A percentile compares a stretch with the other conserved stretches of the same genome.
These are phyloP conservation scores for Populus tremula DNA, from an alignment of 345 rosid genomes.

Conservation along the genomic window DNA sequence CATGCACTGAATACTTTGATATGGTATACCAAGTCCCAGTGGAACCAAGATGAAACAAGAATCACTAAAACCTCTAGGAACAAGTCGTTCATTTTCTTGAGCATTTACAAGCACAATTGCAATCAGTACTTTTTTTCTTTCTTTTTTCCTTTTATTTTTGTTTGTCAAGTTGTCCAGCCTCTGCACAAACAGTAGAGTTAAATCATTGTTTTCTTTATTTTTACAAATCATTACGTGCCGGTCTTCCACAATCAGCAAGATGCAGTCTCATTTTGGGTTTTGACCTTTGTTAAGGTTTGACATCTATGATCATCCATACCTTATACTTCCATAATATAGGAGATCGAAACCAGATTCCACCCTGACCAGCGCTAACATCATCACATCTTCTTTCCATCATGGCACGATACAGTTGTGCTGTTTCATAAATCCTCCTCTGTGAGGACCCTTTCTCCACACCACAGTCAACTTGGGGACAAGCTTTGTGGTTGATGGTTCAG, in stretches of 20 bases:
- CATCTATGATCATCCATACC: not conserved
- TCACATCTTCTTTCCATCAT: not conserved
- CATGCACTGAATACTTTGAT: not conserved
- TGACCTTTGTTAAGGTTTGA: not conserved
- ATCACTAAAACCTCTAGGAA: not conserved
- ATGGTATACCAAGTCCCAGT: not conserved
- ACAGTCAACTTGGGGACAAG: not conserved
- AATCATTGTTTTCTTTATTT: not conserved
- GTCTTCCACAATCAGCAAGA: not conserved
- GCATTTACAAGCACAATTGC: not conserved
- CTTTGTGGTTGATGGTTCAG: not conserved
- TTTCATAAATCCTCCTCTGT: not conserved
- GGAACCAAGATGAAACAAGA: not conserved
- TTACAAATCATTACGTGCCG: not conserved
- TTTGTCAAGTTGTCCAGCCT: not conserved
- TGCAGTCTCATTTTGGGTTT: not conserved
- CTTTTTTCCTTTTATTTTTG: not conserved
- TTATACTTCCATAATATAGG: not conserved
- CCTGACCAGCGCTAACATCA: not conserved
- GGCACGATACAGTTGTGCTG: not conserved
- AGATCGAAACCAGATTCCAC: not conserved
- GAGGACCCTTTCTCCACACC: not conserved
- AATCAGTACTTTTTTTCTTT: not conserved
- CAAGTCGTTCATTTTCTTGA: not conserved
- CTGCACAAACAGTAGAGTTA: not conserved